Base-by-base conservation (phyloP, 73 alveolate species). In the Uronychia setigera region DNA sequence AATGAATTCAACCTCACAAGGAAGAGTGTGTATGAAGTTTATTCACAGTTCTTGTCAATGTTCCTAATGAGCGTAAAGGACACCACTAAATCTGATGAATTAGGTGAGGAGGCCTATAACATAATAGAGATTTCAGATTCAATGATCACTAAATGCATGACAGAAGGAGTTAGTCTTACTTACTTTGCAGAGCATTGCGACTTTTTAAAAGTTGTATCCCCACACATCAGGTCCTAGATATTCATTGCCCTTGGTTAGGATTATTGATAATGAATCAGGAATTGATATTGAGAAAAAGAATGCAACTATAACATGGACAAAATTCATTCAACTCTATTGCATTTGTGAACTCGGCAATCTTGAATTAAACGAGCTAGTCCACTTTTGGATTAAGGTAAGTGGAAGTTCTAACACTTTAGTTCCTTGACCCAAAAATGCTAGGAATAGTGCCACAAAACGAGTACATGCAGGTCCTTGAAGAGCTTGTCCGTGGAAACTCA, bases 381-480 rank as follows among this genome's bases (percentile, higher is more conserved):
- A 80, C 35, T 89, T 89, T 81, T 89, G 95, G 95, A 35, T 78
- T 19, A 89, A 89, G n/a, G n/a, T n/a, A n/a, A n/a, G n/a, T n/a
- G n/a, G n/a, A n/a, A n/a, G n/a, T n/a, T n/a, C n/a, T n/a, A n/a
- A n/a, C n/a, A n/a, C n/a, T n/a, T n/a, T n/a, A n/a, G 74, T 89
- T 89, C 90, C 67, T 89, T n/a, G 95, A 89, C 35, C 85, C 84
- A 26, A 80, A 82, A 60, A 33, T 85, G 1, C 27, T 84, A 27
- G 95, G 95, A 13, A 30, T 67, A 26, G 92, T 89, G 32, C 31
- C 60, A 9, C 87, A 77, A 58, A 33, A 19, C 0, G 90, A 88
- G 29, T 74, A 84, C 76, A 29, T 79, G 75, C 33, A 32, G 29
- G 28, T 89, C 1, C 80, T 89, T 26, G 95, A 89, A 59, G 83